Evolutionary conservation across 805 yeast genomes (phyloP).

Genomic region (Starmerella davenportii): DNA sequence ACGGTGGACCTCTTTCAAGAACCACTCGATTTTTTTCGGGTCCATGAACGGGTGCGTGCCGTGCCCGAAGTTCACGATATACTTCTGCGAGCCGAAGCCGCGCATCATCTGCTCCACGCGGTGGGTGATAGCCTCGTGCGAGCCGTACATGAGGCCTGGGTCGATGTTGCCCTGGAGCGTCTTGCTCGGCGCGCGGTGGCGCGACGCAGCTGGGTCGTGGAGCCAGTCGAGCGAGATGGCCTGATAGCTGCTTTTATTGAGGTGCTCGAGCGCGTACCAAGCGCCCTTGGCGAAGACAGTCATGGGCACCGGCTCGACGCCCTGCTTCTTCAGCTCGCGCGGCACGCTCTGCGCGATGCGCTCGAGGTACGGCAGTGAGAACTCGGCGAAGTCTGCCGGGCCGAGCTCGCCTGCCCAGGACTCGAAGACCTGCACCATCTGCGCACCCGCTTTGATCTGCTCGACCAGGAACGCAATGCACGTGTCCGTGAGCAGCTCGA

Average conservation of each 20-base stretch:
- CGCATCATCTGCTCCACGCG: constrained; percentile 77
- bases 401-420: constrained; percentile 97
- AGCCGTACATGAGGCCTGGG: constrained; percentile 87
- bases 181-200: constrained; percentile 30
- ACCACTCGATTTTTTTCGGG: constrained; percentile 72
- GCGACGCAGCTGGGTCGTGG: constrained; percentile 71
- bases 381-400: constrained; percentile 71
- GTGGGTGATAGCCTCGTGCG: constrained; percentile 56
- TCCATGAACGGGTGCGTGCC: constrained; percentile 98
- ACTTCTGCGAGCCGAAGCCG: constrained; percentile 79
- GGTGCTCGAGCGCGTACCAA: constrained; percentile 82
- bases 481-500: constrained; percentile 66
- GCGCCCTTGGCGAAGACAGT: constrained; percentile 91
- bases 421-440: constrained; percentile 90
- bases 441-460: constrained; percentile 96
- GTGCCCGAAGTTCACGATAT: constrained; percentile 91
- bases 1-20: constrained; percentile 74
- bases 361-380: constrained; percentile 70
- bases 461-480: constrained; percentile 84
- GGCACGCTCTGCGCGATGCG: constrained; percentile 60
- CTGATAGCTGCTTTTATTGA: constrained; percentile 55
- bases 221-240: constrained; percentile 89
- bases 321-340: constrained; percentile 48
- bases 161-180: constrained; percentile 90
- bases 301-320: constrained; percentile 63